These are phyloP conservation scores for Omphalotus guepiniiformis DNA, from an alignment of 768 basidiomycete genomes.

Conservation along the genomic window DNA sequence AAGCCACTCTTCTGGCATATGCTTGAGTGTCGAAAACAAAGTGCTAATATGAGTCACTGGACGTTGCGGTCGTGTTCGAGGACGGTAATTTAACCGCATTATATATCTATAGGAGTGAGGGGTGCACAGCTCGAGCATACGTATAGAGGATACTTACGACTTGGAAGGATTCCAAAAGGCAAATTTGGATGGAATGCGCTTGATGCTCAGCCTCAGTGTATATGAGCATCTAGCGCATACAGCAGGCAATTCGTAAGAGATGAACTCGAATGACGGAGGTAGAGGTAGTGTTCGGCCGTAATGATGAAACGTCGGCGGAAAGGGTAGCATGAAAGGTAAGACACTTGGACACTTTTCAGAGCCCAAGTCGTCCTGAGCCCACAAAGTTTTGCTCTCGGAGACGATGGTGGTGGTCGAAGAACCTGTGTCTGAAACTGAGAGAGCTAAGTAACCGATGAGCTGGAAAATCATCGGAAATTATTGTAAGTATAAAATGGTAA, in stretches of 20 bases:
- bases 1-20: constrained; percentile 55
- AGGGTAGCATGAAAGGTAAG: constrained; percentile 32
- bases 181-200: constrained; percentile 17
- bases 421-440: constrained; percentile 34
- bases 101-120: constrained; percentile 30
- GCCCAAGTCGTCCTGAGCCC: constrained; percentile 21
- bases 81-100: constrained; percentile 39
- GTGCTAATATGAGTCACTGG: constrained; percentile 38
- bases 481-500: background rate
- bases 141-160: constrained; percentile 24
- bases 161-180: constrained; percentile 31
- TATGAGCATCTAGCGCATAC: constrained; percentile 28
- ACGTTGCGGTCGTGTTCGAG: constrained; percentile 42
- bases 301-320: constrained; percentile 29
- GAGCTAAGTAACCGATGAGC: constrained; percentile 31
- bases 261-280: constrained; percentile 37
- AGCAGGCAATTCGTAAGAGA: constrained; percentile 27
- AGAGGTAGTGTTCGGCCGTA: constrained; percentile 26
- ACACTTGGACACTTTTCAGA: constrained; percentile 30
- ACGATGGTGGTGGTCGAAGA: constrained; percentile 24
- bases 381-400: constrained; percentile 26
- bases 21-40: constrained; percentile 47
- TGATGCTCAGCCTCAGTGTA: constrained; percentile 28
- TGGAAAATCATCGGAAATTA: constrained; percentile 11
- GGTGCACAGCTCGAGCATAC: background rate